Base-by-base conservation (phyloP, 179 eudicot genomes). In the Camellia oleifera region DNA sequence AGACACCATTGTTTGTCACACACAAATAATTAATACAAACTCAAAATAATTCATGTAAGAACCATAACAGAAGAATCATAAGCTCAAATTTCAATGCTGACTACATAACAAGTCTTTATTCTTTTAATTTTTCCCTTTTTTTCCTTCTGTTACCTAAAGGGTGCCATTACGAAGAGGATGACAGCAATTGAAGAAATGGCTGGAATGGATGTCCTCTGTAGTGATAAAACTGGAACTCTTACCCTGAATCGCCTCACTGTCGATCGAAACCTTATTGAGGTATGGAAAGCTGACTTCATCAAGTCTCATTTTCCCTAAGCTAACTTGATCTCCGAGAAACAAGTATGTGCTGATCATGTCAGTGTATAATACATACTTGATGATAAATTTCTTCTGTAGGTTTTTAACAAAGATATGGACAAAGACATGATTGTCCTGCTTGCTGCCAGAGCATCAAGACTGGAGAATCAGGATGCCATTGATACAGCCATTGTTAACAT, bases 161-260 rank as follows among this genome's bases (percentile, higher is more conserved):
- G 95, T 67, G 95, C 95, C 62, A 91, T 91, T 58, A 91, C 95
- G 60, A 91, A 91, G 81, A 86, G 95, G 84, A 91, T 91, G 95
- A 91, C 93, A 44, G 93, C 95, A 32, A 91, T 91, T 76, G 95
- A 91, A 86, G 94, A 91, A 81, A 91, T 91, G 94, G 94, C 94
- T 42, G 94, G 94, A 53, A 91, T 91, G 94, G 93, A 91, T 85
- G 93, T 92, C 14, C 83, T 92, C 63, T 90, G 93, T 84, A 87
- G 95, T 84, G 95, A 91, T 72, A 91, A 91, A 82, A 91, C 95
- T 3, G 95, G 95, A 48, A 91, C 95, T 62, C 87, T 92, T 40
- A 89, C 92, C 46, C 79, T 89, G 74, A 91, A 91, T 79, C 92
- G 91, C 72, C 91, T 89, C 42, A 85, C 91, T 45, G 95, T 92